Conservation (phyloP, 345 rosid species). For the Eucalyptus melliodora region DNA sequence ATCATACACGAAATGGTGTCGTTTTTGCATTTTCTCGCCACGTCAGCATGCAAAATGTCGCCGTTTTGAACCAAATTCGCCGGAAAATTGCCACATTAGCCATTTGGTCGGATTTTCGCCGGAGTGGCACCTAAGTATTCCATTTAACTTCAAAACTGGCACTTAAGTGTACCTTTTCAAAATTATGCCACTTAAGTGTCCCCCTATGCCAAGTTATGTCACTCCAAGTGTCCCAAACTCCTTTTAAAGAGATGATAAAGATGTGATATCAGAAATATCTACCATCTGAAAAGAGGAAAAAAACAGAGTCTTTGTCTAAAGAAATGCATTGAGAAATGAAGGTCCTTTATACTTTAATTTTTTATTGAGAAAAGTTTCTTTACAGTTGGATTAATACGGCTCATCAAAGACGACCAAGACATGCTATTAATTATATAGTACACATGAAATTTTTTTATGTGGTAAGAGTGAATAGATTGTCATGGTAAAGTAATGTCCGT, state of each 20-base stretch:
- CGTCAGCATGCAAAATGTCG: no score
- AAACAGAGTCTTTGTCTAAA: not conserved
- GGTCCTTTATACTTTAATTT: not conserved
- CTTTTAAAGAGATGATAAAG: not conserved
- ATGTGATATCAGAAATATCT: not conserved
- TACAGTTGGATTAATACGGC: not conserved
- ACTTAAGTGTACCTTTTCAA: no score
- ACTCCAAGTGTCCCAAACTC: no score
- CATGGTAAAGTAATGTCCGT: not conserved
- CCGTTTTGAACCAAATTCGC: no score
- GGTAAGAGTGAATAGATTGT: not conserved
- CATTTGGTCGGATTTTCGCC: no score
- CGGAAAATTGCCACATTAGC: no score
- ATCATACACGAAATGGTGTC: no score
- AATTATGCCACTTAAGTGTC: no score
- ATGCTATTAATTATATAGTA: not conserved
- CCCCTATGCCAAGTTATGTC: no score
- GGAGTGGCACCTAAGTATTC: no score
- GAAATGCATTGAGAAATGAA: not conserved
- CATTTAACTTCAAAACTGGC: no score
- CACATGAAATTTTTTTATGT: not conserved
- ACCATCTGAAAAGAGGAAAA: not conserved
- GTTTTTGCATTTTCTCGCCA: no score
- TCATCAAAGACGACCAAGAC: accelerated
- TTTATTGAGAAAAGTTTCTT: not conserved